Conservation (phyloP, 192 early-diverging fungal genomes). For the Chytriomyces sp. region DNA sequence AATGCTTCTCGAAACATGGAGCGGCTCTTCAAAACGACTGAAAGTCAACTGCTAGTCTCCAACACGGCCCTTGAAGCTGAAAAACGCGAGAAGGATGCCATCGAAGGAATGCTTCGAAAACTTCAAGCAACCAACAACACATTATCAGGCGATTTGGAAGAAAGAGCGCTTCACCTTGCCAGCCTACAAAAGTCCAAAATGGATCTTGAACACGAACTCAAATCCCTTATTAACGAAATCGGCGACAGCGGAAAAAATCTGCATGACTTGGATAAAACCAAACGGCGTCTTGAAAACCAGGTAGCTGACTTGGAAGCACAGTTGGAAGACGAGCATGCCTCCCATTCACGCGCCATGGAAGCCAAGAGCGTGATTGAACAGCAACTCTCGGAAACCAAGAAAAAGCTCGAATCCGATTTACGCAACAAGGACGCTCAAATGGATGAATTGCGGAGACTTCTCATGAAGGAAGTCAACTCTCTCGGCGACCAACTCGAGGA, state of each 20-base stretch:
- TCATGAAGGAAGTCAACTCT: constrained; percentile 67
- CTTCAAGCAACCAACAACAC: constrained; percentile 63
- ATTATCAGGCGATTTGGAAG: constrained; percentile 65
- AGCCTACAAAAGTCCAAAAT: constrained; percentile 65
- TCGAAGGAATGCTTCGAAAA: constrained; percentile 65
- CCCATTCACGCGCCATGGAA: constrained; percentile 63
- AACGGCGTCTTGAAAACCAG: constrained; percentile 63
- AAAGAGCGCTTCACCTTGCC: constrained; percentile 56
- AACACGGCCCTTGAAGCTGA: constrained; percentile 65
- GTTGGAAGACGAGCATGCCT: constrained; percentile 66
- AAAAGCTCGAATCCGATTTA: constrained; percentile 63
- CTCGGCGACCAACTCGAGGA: constrained; percentile 64
- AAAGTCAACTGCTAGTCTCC: constrained; percentile 57
- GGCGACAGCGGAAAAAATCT: constrained; percentile 77
- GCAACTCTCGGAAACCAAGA: constrained; percentile 72
- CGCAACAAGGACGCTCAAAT: constrained; percentile 67
- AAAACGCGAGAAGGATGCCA: constrained; percentile 60
- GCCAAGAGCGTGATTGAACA: constrained; percentile 62
- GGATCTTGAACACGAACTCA: constrained; percentile 71
- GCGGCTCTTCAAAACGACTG: constrained; percentile 62
- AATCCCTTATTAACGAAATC: constrained; percentile 70
- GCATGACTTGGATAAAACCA: constrained; percentile 74
- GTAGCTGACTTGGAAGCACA: constrained; percentile 66
- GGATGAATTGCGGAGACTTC: constrained; percentile 75
- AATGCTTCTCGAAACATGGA: constrained; percentile 69